Conservation (phyloP, 495 filamentous ascomycete species). For the Podospora tetraspora region DNA sequence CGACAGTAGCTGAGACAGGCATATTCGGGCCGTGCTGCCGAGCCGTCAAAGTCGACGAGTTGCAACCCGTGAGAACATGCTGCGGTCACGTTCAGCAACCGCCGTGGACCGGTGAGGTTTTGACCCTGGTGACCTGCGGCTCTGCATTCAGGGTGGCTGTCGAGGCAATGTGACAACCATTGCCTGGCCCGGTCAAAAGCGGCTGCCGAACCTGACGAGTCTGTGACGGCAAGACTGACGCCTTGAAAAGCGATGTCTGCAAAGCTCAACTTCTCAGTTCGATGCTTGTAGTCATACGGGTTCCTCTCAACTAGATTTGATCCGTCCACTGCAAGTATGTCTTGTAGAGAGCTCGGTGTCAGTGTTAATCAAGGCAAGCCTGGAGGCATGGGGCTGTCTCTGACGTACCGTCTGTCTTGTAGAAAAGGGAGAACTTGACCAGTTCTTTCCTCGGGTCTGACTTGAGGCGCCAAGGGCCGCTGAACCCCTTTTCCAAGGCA, state of each 20-base stretch:
- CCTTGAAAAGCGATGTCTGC: not conserved
- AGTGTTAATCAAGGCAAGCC: not conserved
- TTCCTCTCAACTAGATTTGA: too few relatives aligned
- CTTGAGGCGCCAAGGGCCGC: too few relatives aligned
- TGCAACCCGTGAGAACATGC: not conserved
- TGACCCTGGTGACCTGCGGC: not conserved
- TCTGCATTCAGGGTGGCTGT: not conserved
- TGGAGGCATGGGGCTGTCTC: not conserved
- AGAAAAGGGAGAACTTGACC: not conserved
- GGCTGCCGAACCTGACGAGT: not conserved
- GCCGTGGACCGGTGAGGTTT: not conserved
- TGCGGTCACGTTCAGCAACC: not conserved
- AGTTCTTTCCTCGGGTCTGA: too few relatives aligned
- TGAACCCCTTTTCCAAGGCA: too few relatives aligned
- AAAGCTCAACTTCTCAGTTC: not conserved
- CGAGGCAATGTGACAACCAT: not conserved
- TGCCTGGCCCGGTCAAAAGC: not conserved
- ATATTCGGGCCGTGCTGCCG: not conserved
- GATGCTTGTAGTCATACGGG: too few relatives aligned
- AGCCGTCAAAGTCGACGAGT: not conserved
- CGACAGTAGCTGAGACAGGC: constrained; percentile 3
- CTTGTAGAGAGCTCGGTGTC: not conserved
- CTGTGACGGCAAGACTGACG: not conserved
- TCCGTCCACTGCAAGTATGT: not conserved
- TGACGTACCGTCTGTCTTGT: not conserved